Base-by-base conservation (phyloP, 306 rosid species). In the Cucumis hystrix region DNA sequence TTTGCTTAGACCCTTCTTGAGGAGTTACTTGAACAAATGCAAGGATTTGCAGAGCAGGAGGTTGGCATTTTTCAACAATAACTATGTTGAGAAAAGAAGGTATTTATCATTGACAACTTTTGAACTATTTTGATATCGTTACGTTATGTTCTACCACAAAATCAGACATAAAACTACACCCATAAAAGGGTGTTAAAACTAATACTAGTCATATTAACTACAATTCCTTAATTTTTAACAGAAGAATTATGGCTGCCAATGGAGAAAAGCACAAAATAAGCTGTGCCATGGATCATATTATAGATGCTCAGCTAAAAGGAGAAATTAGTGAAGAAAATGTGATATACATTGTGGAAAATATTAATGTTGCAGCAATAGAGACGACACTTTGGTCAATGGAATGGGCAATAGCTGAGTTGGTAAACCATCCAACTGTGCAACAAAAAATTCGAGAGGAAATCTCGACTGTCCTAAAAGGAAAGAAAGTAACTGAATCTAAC, bases 371-470 rank as follows among this genome's bases (percentile, higher is more conserved):
- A 61, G 97, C 96, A 73, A 90, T 92, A 79, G 94, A 92, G 68
- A 92, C 96, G 59, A 90, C 97, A 18, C 78, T 92, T 41, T 89
- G 97, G 96, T 92, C 96, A 6, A 92, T 92, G 92, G 97, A 92
- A 39, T 90, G 97, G 97, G 94, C 90, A 21, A 92, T 90, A 80
- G 97, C 96, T 11, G 96, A 92, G 86, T 51, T 92, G 65, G 97
- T 92, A 5, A 92, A 89, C 51, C 79, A 90, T 78, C 96, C 96
- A 73, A 67, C 18, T 0, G 89, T 90, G 1, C 97, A 92, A 75
- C 55, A 33, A 57, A 91, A 89, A 79, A 85, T 93, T 45, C 88
- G 96, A 0, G 80, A 92, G 0, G 97, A 90, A 75, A 87, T 89
- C 80, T 80, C 89, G n/a, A 13, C 57, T 6, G 86, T 89, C 51